Evolutionary conservation across 768 basidiomycete species (phyloP).

Genomic region (Kwoniella bestiolae): DNA sequence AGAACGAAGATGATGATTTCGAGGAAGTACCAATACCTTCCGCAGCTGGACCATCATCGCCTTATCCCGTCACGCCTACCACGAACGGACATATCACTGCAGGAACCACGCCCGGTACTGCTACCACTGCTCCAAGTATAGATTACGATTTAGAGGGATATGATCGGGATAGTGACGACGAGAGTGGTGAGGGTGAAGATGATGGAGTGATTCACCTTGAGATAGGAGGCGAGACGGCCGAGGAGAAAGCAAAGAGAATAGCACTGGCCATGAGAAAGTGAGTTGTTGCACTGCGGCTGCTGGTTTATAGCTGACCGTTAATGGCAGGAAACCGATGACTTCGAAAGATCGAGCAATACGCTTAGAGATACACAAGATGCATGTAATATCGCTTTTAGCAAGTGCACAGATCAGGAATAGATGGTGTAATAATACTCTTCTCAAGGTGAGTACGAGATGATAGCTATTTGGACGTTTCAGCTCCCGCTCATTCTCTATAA

Average conservation of each 20-base stretch:
- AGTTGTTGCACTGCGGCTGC: not conserved
- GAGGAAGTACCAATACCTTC: constrained; percentile 49
- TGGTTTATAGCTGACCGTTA: not conserved
- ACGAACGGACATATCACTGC: constrained; percentile 24
- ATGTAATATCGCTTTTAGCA: constrained; percentile 77
- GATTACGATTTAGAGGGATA: constrained; percentile 38
- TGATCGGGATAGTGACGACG: constrained; percentile 29
- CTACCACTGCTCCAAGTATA: constrained; percentile 33
- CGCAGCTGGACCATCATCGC: constrained; percentile 41
- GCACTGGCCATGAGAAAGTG: constrained; percentile 47
- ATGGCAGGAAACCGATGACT: constrained; percentile 52
- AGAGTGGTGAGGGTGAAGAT: constrained; percentile 29
- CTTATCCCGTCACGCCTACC: constrained; percentile 36
- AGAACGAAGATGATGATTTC: constrained; percentile 49
- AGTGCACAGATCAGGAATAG: constrained; percentile 76
- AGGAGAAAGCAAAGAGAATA: constrained; percentile 47
- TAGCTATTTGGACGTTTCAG: not conserved
- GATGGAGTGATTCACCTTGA: constrained; percentile 45
- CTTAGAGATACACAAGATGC: constrained; percentile 84
- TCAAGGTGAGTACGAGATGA: constrained; percentile 81
- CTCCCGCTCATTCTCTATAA: not conserved
- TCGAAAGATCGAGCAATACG: constrained; percentile 69
- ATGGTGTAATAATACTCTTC: constrained; percentile 78
- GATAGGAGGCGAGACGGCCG: constrained; percentile 49
- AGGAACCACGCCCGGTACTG: constrained; percentile 31